Conservation (phyloP, 2,329 filamentous ascomycete species). For the Neopestalotiopsis rosae region DNA sequence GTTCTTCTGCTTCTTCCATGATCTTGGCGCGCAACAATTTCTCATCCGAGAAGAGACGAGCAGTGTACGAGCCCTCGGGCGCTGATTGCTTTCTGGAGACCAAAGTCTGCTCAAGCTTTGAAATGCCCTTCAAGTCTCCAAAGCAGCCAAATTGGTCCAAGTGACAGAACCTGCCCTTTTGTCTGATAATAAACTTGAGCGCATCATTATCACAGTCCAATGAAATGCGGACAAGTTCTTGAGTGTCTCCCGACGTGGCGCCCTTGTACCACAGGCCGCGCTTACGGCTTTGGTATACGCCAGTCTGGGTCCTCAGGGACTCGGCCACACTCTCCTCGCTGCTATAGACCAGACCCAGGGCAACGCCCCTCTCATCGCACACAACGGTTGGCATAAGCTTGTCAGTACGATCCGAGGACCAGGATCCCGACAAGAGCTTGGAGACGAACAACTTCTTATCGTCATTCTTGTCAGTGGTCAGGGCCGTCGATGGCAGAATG, state of each 20-base stretch:
- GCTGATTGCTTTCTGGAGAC: conserved; percentile 81
- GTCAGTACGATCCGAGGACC: conserved; percentile 82
- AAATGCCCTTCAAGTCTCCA: conserved; percentile 80
- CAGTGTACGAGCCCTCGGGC: conserved; percentile 90
- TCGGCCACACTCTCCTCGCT: conserved; percentile 89
- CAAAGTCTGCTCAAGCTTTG: conserved; percentile 86
- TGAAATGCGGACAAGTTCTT: conserved; percentile 83
- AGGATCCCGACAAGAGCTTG: conserved; percentile 74
- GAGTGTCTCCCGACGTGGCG: conserved; percentile 89
- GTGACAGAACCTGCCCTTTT: conserved; percentile 94
- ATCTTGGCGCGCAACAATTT: conserved; percentile 94
- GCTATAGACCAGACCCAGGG: conserved; percentile 92
- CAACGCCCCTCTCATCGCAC: conserved; percentile 83
- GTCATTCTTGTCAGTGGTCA: conserved; percentile 73
- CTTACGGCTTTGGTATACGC: conserved; percentile 96
- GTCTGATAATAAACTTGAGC: conserved; percentile 85
- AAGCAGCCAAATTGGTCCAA: conserved; percentile 92
- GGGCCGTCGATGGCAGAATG: conserved; percentile 71
- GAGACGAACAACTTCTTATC: conserved; percentile 67
- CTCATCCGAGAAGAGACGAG: conserved; percentile 87
- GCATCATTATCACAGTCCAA: conserved; percentile 95
- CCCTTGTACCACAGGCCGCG: conserved; percentile 97
- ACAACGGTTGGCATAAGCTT: conserved; percentile 89
- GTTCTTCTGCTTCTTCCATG: conserved; percentile 96
- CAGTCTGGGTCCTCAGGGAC: conserved; percentile 76